Conservation (phyloP, 768 basidiomycete genomes). For the Boletus vermiculosoides region DNA sequence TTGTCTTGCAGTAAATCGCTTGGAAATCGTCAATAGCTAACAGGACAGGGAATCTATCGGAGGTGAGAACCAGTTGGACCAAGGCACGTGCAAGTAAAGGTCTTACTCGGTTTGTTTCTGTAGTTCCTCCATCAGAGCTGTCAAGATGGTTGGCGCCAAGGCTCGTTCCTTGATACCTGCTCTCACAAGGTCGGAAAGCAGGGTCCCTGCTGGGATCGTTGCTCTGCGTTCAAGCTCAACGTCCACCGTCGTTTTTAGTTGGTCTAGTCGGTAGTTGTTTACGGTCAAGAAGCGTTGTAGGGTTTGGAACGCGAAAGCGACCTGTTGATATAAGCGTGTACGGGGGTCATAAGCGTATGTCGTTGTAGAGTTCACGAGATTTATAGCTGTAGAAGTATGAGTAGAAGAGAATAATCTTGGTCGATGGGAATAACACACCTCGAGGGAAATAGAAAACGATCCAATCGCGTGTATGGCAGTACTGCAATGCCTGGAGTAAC, state of each 20-base stretch:
- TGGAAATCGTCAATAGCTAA: slow-evolving; percentile 90
- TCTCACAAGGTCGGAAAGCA: slow-evolving; percentile 54
- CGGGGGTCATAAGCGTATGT: slow-evolving; percentile 71
- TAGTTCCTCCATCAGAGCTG: slow-evolving; percentile 58
- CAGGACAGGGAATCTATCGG: slow-evolving; percentile 66
- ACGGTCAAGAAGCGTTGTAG: slow-evolving; percentile 60
- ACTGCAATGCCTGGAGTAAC: slow-evolving; percentile 73
- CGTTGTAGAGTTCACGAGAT: slow-evolving; percentile 73
- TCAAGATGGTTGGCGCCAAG: slow-evolving; percentile 55
- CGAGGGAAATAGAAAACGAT: slow-evolving; percentile 84
- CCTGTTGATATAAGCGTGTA: slow-evolving; percentile 76
- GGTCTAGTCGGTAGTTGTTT: slow-evolving; percentile 47
- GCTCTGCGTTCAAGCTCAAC: slow-evolving; percentile 48
- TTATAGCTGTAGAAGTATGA: slow-evolving; percentile 38
- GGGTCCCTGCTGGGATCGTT: slow-evolving; percentile 46
- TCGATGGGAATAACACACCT: slow-evolving; percentile 41
- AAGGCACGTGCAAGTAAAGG: background rate
- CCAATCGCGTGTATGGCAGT: slow-evolving; percentile 65
- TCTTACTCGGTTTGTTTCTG: slow-evolving; percentile 63
- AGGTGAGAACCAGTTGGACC: background rate
- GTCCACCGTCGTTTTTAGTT: slow-evolving; percentile 41
- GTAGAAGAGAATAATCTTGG: background rate
- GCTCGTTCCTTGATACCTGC: slow-evolving; percentile 54
- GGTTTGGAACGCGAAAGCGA: slow-evolving; percentile 58
- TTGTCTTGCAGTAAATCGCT: slow-evolving; percentile 63